These are phyloP conservation scores for Ulota crispa DNA, from an alignment of 225 moss, liverwort and hornwort species.

Conservation along the genomic window DNA sequence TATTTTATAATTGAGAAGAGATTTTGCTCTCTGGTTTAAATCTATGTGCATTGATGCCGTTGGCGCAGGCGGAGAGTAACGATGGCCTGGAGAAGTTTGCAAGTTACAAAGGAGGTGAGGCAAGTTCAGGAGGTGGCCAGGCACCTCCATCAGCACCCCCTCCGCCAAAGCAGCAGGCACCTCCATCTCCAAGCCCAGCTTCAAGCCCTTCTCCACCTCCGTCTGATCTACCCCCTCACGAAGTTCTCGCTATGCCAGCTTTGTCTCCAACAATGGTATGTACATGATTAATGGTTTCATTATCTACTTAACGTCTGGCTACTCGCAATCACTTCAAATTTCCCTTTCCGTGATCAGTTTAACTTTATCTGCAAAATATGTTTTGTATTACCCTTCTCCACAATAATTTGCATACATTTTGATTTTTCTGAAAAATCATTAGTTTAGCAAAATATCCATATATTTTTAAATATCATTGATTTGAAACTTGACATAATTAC, in stretches of 20 bases:
- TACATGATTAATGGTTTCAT: neutral
- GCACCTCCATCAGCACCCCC: slow-evolving; percentile 25
- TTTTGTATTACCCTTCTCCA: neutral
- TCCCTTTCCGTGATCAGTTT: neutral
- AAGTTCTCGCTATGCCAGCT: slow-evolving; percentile 94
- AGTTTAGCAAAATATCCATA: neutral
- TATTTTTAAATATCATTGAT: neutral
- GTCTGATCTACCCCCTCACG: slow-evolving; percentile 67
- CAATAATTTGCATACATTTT: neutral
- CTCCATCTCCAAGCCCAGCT: slow-evolving; percentile 34
- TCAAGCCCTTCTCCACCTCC: slow-evolving; percentile 36
- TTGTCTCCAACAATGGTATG: slow-evolving; percentile 97
- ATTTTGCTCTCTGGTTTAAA: neutral
- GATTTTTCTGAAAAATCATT: neutral
- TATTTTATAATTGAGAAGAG: neutral
- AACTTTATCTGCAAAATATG: neutral
- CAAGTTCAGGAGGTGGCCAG: slow-evolving; percentile 42
- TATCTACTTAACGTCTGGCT: neutral
- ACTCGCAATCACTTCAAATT: neutral
- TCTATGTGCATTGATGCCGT: neutral
- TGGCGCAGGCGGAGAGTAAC: slow-evolving; percentile 72
- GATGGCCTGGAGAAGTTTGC: slow-evolving; percentile 69
- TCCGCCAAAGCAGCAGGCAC: slow-evolving; percentile 38
- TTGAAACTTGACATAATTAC: neutral
- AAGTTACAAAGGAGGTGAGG: slow-evolving; percentile 31